A percentile compares a stretch with the other conserved stretches of the same genome.
Conservation (phyloP, 1,139 yeast genomes). For the Candida dubliniensis region DNA sequence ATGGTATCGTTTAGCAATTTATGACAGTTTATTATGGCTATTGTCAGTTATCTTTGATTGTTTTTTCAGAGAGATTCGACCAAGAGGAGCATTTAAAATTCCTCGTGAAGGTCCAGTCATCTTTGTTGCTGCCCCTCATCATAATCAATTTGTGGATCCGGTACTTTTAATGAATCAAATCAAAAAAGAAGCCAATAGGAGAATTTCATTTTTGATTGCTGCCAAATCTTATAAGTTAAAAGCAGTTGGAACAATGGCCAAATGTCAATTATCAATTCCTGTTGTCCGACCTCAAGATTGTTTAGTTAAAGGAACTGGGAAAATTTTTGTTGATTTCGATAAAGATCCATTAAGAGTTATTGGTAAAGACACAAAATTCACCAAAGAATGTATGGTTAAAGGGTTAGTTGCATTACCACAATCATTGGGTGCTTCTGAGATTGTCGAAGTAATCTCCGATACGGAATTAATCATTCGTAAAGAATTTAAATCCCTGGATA, state of each 20-base stretch:
- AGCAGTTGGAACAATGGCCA: constrained; percentile 74
- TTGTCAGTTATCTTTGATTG: constrained; percentile 47
- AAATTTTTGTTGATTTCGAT: constrained; percentile 52
- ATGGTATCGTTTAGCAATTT: constrained; percentile 40
- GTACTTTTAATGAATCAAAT: constrained; percentile 81
- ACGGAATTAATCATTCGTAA: constrained; percentile 69
- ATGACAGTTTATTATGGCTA: constrained; percentile 52
- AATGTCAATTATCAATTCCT: constrained; percentile 79
- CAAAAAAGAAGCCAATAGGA: constrained; percentile 63
- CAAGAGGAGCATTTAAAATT: constrained; percentile 87
- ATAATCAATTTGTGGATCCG: constrained; percentile 95
- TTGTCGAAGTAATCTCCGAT: constrained; percentile 69
- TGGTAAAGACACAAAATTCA: constrained; percentile 72
- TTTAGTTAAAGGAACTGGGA: constrained; percentile 61
- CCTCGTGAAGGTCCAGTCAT: constrained; percentile 86
- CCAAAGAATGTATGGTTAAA: constrained; percentile 60
- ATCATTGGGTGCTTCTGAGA: constrained; percentile 75
- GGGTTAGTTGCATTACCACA: constrained; percentile 80
- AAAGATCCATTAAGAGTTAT: constrained; percentile 46
- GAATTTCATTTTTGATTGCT: constrained; percentile 81
- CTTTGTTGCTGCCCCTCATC: constrained; percentile 97
- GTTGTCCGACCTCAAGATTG: constrained; percentile 91
- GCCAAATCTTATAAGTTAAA: constrained; percentile 69
- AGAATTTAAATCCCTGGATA: constrained; percentile 61
- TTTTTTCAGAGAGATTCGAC: constrained; percentile 86